These are phyloP conservation scores for Rhizophora apiculata DNA, from an alignment of 345 rosid species.

Conservation along the genomic window DNA sequence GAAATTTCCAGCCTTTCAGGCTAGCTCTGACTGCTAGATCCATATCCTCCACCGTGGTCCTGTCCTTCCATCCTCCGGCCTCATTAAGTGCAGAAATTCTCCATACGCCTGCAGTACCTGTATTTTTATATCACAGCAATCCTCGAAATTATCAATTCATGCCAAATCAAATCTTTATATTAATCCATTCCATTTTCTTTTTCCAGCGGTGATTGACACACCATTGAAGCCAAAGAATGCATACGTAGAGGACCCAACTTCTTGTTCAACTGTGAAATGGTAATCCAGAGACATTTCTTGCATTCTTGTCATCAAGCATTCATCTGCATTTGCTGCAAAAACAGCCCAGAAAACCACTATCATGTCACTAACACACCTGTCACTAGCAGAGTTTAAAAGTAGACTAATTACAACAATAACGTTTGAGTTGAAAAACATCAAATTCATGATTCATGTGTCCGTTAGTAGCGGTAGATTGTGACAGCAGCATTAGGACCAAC, in stretches of 20 bases:
- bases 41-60: conserved; percentile 99
- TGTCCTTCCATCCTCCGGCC: conserved; percentile 99
- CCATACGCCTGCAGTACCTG: conserved; percentile 98
- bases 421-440: background rate
- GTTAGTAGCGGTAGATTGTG: conserved; percentile 30
- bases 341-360: background rate
- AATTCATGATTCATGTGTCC: conserved; percentile 18
- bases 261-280: conserved; percentile 93
- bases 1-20: conserved; percentile 94
- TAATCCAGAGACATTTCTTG: conserved; percentile 97
- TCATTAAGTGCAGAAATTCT: conserved; percentile 81
- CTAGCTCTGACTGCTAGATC: conserved; percentile 98
- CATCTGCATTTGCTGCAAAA: conserved; percentile 77
- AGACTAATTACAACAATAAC: background rate
- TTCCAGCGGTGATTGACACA: conserved; percentile 3
- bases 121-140: background rate
- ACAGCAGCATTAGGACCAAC: conserved; percentile 30
- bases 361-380: conserved; percentile 32
- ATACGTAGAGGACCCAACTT: conserved; percentile 91
- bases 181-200: too few relatives aligned
- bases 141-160: too few relatives aligned
- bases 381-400: background rate
- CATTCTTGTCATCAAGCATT: conserved; percentile 97
- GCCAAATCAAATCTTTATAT: too few relatives aligned
- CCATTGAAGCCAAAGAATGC: conserved; percentile 98